These are phyloP conservation scores for Neofusicoccum ribis DNA, from an alignment of 2,329 filamentous ascomycete species.

Conservation along the genomic window DNA sequence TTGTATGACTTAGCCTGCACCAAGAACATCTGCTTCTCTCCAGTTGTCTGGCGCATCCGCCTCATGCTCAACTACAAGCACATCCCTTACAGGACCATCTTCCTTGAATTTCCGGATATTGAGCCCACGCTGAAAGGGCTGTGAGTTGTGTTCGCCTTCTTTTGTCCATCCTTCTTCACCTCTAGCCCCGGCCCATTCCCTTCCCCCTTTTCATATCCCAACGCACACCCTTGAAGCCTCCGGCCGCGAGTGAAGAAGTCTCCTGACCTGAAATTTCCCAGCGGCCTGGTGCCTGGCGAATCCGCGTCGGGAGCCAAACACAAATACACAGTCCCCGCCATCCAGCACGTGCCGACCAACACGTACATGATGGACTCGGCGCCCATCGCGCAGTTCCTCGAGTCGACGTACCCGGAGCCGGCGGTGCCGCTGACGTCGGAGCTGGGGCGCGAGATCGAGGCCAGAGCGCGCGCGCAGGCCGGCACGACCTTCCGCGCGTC, in stretches of 20 bases:
- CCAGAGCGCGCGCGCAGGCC: conserved; percentile 31
- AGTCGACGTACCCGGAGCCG: conserved; percentile 41
- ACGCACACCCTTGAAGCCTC: not conserved
- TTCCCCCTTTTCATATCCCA: not conserved
- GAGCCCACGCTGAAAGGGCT: conserved; percentile 43
- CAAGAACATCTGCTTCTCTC: conserved; percentile 45
- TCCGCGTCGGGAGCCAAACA: conserved; percentile 18
- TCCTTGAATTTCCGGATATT: conserved; percentile 47
- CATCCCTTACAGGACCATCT: conserved; percentile 43
- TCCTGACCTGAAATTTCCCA: conserved; percentile 22
- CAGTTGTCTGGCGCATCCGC: conserved; percentile 45
- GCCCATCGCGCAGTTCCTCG: conserved; percentile 43
- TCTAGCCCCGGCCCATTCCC: not conserved
- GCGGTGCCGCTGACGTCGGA: conserved; percentile 38
- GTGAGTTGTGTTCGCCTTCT: conserved; percentile 30
- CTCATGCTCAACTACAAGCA: conserved; percentile 48
- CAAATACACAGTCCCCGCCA: conserved; percentile 45
- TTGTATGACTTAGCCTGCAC: conserved; percentile 45
- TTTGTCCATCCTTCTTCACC: not conserved
- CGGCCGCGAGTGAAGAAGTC: conserved; percentile 3
- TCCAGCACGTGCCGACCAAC: conserved; percentile 43
- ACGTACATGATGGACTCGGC: conserved; percentile 45
- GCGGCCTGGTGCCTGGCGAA: conserved; percentile 25
- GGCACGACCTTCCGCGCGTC: conserved; percentile 33
- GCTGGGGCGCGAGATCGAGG: conserved; percentile 38